Evolutionary conservation across 192 early-diverging fungal species (phyloP).

Genomic region (Gryganskiella cystojenkinii): DNA sequence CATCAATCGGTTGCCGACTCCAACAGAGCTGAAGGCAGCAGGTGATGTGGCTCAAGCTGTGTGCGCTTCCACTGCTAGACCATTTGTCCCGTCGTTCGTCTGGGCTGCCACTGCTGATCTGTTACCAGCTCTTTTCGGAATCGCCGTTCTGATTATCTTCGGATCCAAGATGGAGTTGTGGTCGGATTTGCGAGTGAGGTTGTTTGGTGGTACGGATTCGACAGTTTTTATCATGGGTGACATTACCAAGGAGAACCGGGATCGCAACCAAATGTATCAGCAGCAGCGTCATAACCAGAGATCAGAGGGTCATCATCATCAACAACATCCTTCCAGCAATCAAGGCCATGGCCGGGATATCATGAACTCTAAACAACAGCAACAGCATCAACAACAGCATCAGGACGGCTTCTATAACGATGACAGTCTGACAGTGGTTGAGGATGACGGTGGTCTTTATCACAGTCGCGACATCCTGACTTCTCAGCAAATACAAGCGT

Average conservation of each 20-base stretch:
- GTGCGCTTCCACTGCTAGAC: conserved; percentile 10
- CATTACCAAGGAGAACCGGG: conserved; percentile 9
- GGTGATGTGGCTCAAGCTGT: conserved; percentile 20
- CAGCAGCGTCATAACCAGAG: conserved; percentile 1
- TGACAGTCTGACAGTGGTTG: neutral
- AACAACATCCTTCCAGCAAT: no score
- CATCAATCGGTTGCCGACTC: neutral
- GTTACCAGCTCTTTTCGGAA: no score
- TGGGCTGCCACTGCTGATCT: conserved; percentile 28
- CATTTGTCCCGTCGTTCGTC: conserved; percentile 27
- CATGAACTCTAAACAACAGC: neutral
- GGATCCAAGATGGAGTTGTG: no score
- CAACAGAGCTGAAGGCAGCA: conserved; percentile 9
- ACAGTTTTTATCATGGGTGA: conserved; percentile 25
- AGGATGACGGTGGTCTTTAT: neutral
- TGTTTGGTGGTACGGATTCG: conserved; percentile 1
- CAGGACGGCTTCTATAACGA: neutral
- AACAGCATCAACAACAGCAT: neutral
- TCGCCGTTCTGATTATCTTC: no score
- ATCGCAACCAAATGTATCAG: neutral
- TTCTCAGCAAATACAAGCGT: neutral
- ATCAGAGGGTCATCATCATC: no score
- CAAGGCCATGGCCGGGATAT: no score
- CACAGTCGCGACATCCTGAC: conserved; percentile 20
- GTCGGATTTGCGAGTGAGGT: neutral